Conservation (phyloP, 768 basidiomycete species). For the Clathrus columnatus region DNA sequence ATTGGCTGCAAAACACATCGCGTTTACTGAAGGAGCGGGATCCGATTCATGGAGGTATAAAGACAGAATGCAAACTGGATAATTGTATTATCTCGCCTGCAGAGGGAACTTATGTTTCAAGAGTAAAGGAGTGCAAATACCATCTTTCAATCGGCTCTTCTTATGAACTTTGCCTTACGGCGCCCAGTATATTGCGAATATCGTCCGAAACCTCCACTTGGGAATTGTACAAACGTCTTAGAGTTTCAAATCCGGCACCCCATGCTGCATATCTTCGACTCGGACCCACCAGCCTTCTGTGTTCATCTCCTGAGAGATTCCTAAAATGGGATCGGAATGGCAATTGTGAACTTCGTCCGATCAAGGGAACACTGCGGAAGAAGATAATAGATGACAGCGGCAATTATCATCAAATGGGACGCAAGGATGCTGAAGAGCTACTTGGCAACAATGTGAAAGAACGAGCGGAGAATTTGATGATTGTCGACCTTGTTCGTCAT, state of each 20-base stretch:
- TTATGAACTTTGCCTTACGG: constrained; percentile 89
- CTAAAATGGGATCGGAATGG: constrained; percentile 62
- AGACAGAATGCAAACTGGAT: constrained; percentile 16
- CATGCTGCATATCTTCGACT: constrained; percentile 77
- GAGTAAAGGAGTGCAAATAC: constrained; percentile 64
- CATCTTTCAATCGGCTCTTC: constrained; percentile 77
- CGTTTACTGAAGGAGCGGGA: constrained; percentile 3
- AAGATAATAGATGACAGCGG: constrained; percentile 28
- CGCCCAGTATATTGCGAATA: constrained; percentile 46
- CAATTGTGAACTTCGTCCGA: constrained; percentile 79
- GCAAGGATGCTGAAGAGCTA: constrained; percentile 54
- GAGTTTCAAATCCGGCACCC: constrained; percentile 77
- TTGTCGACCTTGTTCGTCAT: constrained; percentile 91
- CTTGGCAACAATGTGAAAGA: constrained; percentile 72
- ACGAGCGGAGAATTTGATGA: constrained; percentile 96
- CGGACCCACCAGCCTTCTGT: constrained; percentile 67
- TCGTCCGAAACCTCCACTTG: constrained; percentile 40
- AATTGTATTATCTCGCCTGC: not conserved
- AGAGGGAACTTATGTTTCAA: constrained; percentile 43
- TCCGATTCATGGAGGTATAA: not conserved
- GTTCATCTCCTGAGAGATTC: constrained; percentile 90
- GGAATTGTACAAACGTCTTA: constrained; percentile 66
- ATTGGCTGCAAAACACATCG: constrained; percentile 41
- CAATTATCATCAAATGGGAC: constrained; percentile 37
- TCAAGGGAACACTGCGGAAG: constrained; percentile 86